Conservation (phyloP, 352 stramenopile genomes). For the Globisporangium camurandrum region DNA sequence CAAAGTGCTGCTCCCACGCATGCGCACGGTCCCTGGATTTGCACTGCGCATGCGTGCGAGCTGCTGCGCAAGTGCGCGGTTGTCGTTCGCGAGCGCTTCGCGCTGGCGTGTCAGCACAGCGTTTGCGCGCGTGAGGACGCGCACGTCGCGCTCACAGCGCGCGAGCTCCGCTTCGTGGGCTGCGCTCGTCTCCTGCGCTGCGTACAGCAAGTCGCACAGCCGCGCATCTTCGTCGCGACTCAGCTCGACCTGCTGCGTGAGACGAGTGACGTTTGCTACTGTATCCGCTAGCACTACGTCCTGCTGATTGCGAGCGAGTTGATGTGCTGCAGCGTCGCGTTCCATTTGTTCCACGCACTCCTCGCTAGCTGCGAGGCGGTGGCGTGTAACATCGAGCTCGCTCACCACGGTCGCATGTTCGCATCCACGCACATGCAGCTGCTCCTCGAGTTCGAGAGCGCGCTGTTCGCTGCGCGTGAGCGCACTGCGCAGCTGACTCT, state of each 20-base stretch:
- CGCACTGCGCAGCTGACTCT: neutral
- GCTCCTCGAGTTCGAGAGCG: neutral
- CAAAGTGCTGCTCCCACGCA: too few relatives aligned
- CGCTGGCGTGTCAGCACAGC: conserved; percentile 5
- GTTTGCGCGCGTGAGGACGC: conserved; percentile 6
- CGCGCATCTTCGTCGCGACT: conserved; percentile 5
- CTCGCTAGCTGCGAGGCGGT: neutral
- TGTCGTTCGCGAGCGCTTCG: conserved; percentile 7
- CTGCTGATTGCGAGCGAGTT: neutral
- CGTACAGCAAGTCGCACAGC: conserved; percentile 15
- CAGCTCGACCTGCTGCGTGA: conserved; percentile 1
- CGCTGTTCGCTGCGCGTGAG: conserved; percentile 3
- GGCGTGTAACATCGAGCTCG: neutral
- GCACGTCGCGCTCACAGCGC: conserved; percentile 3
- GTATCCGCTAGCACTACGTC: neutral
- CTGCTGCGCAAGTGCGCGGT: conserved; percentile 9
- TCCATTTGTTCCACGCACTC: neutral
- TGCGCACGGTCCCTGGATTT: too few relatives aligned
- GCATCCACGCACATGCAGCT: neutral
- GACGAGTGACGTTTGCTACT: neutral
- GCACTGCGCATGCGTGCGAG: conserved; percentile 13
- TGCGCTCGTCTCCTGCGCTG: conserved; percentile 11
- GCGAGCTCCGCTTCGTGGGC: neutral
- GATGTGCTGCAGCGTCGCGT: neutral
- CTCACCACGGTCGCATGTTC: neutral